Conservation (phyloP, 768 basidiomycete genomes). For the Asterophora parasitica region DNA sequence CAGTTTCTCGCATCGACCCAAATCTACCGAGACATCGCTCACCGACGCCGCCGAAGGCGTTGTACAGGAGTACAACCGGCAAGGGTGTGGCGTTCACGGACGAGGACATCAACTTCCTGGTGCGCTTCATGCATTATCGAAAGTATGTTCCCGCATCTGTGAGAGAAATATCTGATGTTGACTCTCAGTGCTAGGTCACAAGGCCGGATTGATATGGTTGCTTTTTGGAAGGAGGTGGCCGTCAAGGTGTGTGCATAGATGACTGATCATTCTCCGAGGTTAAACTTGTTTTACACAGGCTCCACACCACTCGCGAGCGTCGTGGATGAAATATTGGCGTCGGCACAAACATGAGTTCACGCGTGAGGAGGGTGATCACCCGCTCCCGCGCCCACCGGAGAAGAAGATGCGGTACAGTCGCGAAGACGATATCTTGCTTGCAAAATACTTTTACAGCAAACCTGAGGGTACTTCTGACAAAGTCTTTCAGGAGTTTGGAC, state of each 20-base stretch:
- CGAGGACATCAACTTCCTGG: slow-evolving; percentile 74
- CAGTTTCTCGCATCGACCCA: slow-evolving; percentile 16
- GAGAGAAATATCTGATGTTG: too few relatives aligned
- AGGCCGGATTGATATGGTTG: slow-evolving; percentile 66
- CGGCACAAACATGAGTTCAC: slow-evolving; percentile 82
- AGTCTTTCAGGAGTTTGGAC: slow-evolving; percentile 77
- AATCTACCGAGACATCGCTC: slow-evolving; percentile 52
- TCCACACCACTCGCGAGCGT: slow-evolving; percentile 86
- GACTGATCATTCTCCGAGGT: not conserved
- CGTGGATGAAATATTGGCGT: slow-evolving; percentile 93
- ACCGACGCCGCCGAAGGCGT: slow-evolving; percentile 74
- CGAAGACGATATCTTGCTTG: slow-evolving; percentile 74
- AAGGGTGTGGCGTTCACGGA: slow-evolving; percentile 88
- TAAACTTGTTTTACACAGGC: slow-evolving; percentile 40
- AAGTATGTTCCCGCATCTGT: slow-evolving; percentile 47
- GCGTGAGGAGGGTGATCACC: slow-evolving; percentile 60
- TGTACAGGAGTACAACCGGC: slow-evolving; percentile 82
- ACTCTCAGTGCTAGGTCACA: slow-evolving; percentile 35
- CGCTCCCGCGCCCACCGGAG: slow-evolving; percentile 70
- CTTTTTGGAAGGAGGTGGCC: slow-evolving; percentile 77
- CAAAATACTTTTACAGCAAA: slow-evolving; percentile 65
- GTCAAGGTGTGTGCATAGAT: slow-evolving; percentile 38
- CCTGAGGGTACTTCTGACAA: slow-evolving; percentile 81
- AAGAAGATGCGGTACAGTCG: slow-evolving; percentile 88
- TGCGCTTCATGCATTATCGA: slow-evolving; percentile 73